Percentiles rank a stretch among this genome's conserved stretches.
phyloP scores from a whole-genome alignment of 208 protist genomes.

The Plasmodiophora brassicae region DNA sequence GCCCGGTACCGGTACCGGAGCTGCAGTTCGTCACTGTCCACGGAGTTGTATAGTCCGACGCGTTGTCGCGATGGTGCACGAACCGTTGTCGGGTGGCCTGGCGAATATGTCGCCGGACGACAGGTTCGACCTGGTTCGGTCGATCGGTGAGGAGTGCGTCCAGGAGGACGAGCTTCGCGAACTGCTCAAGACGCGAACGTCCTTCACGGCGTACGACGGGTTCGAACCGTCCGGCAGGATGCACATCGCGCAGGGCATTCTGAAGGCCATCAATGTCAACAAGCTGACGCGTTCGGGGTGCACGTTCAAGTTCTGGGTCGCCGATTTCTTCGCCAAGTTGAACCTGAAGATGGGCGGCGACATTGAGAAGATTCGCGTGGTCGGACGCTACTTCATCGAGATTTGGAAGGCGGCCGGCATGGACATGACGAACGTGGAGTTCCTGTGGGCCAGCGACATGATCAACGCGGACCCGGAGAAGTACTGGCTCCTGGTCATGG shows the following conservation, averaged over 20 bases:
- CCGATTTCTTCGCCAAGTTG: slow-evolving; percentile 99
- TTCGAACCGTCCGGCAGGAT: slow-evolving; percentile 98
- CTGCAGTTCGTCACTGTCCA: no score
- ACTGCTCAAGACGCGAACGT: slow-evolving; percentile 81
- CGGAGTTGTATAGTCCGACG: no score
- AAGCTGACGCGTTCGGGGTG: slow-evolving; percentile 88
- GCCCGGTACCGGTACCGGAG: no score
- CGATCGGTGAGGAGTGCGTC: slow-evolving; percentile 91
- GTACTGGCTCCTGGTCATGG: slow-evolving; percentile 89
- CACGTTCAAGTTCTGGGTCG: slow-evolving; percentile 97
- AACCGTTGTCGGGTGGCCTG: no score
- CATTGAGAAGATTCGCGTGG: slow-evolving; percentile 88
- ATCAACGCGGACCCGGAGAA: slow-evolving; percentile 82
- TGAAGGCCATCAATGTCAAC: slow-evolving; percentile 98
- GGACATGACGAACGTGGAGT: slow-evolving; percentile 90
- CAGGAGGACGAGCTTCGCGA: slow-evolving; percentile 78
- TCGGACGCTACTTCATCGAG: slow-evolving; percentile 71
- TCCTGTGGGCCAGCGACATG: slow-evolving; percentile 92
- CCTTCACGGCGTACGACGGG: slow-evolving; percentile 92
- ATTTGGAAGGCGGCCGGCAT: slow-evolving; percentile 95
- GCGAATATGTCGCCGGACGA: no score
- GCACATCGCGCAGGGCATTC: slow-evolving; percentile 98
- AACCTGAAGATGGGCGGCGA: slow-evolving; percentile 99
- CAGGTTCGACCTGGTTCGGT: slow-evolving; percentile 69
- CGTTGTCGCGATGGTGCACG: no score